Evolutionary conservation across 1,139 yeast species (phyloP), one percentile per base, ranked within the genome.

Genomic region (Saccharomyces hybrid): DNA sequence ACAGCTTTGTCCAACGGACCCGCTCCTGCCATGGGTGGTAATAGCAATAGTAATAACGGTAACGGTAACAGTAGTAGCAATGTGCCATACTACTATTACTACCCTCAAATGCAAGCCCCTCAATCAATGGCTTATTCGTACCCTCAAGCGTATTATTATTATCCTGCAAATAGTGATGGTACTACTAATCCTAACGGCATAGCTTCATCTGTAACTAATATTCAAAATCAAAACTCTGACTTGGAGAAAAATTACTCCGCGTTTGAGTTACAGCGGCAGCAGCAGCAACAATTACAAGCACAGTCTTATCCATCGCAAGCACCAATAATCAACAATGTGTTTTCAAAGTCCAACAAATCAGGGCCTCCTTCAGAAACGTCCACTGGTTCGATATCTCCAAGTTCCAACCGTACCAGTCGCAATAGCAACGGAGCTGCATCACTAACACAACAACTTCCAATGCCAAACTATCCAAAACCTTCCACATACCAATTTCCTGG

Each of bases 401-500:
- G 34, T 31, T 31, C 34, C 34, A 31, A 31, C 34, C 34, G 34
- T 59, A 53, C 21, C 58, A 51, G 48, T 56, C 51, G 26, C 57
- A 52, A 50, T 55, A 47, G 42, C 56, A 46, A 42, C 3, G 34
- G 34, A 31, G 34, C 62, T 50, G 48, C 57, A 50, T 42, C 57
- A 49, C 21, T 56, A 53, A 31, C 60, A 49, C 49, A 51, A 29
- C 57, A 55, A 52, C 56, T n/a, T 46, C 52, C 21, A 47, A 49
- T 42, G 12, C 52, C 52, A 42, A 54, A 24, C 53, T 56, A 29
- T 53, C 62, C 52, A 58, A 61, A 38, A 51, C 59, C 31, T 32
- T 46, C 54, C 21, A 31, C 53, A 7, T 54, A 50, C 24, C 52
- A 54, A 32, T 58, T 58, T 26, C 60, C 62, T 6, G 58, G 62